These are phyloP conservation scores for Cladophialophora exuberans DNA, from an alignment of 2,329 filamentous ascomycete genomes.

Conservation along the genomic window DNA sequence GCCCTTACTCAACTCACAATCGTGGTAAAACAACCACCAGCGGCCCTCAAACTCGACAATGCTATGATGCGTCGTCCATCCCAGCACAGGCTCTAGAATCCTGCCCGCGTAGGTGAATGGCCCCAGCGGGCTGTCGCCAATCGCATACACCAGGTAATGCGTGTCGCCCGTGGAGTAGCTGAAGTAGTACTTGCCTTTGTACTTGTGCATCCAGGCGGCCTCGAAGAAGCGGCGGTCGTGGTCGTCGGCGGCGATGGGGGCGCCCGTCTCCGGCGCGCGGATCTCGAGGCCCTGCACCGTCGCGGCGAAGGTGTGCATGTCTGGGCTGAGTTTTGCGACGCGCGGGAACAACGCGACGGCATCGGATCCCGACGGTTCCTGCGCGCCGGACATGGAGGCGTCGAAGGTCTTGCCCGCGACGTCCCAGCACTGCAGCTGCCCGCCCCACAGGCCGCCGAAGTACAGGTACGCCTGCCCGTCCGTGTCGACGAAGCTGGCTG, in stretches of 20 bases:
- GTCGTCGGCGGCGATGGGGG: slow-evolving; percentile 66
- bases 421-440: slow-evolving; percentile 75
- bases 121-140: slow-evolving; percentile 65
- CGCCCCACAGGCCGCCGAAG: slow-evolving; percentile 80
- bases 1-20: slow-evolving; percentile 68
- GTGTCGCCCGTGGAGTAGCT: slow-evolving; percentile 79
- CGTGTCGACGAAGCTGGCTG: slow-evolving; percentile 73
- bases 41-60: slow-evolving; percentile 72
- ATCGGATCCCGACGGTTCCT: slow-evolving; percentile 63
- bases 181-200: slow-evolving; percentile 71
- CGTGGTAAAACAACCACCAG: slow-evolving; percentile 79
- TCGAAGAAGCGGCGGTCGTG: slow-evolving; percentile 79
- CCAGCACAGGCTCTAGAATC: slow-evolving; percentile 74
- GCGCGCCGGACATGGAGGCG: slow-evolving; percentile 55
- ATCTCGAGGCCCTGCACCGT: slow-evolving; percentile 65
- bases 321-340: slow-evolving; percentile 64
- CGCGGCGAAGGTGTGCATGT: slow-evolving; percentile 66
- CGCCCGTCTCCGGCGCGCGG: slow-evolving; percentile 63
- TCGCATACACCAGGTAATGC: slow-evolving; percentile 73
- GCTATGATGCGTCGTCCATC: slow-evolving; percentile 82
- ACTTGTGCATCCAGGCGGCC: slow-evolving; percentile 79
- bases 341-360: slow-evolving; percentile 65
- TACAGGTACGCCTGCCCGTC: slow-evolving; percentile 69
- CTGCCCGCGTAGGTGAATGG: slow-evolving; percentile 73
- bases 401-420: slow-evolving; percentile 54